Evolutionary conservation across 305 asterid species (phyloP).

Genomic region (Fraxinus latifolia): DNA sequence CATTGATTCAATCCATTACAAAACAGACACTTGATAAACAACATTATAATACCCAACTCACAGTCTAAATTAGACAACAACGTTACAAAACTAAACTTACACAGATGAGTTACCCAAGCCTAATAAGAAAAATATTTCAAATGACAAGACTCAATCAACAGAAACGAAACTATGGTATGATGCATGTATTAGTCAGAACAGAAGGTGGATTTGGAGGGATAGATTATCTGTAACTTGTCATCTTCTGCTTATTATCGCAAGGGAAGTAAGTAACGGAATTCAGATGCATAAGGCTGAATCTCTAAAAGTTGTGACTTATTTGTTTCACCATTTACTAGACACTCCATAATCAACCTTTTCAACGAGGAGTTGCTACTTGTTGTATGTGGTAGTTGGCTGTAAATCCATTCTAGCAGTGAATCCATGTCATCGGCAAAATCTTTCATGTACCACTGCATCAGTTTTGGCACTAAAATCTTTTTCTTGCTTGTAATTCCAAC

Average conservation of each 20-base stretch:
- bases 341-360: slow-evolving; percentile 73
- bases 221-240: background rate
- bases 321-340: slow-evolving; percentile 50
- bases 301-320: slow-evolving; percentile 42
- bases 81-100: background rate
- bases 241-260: slow-evolving; percentile 22
- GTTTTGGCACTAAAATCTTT: slow-evolving; percentile 68
- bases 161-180: background rate
- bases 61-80: background rate
- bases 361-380: slow-evolving; percentile 35
- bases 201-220: background rate
- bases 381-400: slow-evolving; percentile 69
- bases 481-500: slow-evolving; percentile 74
- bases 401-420: slow-evolving; percentile 85
- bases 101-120: background rate
- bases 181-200: background rate
- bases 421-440: slow-evolving; percentile 88
- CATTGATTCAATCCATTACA: background rate
- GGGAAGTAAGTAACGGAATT: slow-evolving; percentile 72
- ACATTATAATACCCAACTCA: background rate
- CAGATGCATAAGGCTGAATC: slow-evolving; percentile 62
- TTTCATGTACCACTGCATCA: slow-evolving; percentile 74
- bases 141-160: background rate
- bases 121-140: background rate
- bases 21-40: background rate